Base-by-base conservation (phyloP, 768 basidiomycete genomes). In the Termitomyces sp. region DNA sequence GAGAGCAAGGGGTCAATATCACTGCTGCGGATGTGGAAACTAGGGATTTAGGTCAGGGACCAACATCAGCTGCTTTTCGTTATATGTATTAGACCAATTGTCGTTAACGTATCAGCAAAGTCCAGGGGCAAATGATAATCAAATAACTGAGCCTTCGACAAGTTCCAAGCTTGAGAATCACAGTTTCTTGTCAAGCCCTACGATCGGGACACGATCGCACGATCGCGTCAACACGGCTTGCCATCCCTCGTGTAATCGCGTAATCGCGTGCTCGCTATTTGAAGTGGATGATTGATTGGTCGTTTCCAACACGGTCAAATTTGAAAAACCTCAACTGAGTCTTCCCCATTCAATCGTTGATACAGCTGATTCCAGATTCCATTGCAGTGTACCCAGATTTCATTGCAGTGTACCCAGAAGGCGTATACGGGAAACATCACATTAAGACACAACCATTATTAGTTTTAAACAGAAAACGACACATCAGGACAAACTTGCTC, bases 1-100 rank as follows among this genome's bases (percentile, higher is more conserved):
- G 66, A 49, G 65, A 56, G 22, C 77, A 78, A 62, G 75, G 76
- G 8, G 68, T 75, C 4, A 64, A 72, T 45, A 64, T 78, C 45
- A 74, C 73, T 36, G 73, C 78, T 40, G 69, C 68, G 16, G 80
- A 81, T 58, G 71, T 81, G 16, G 69, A 77, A 26, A 81, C 80
- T 5, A 75, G 75, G 57, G 68, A 70, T 30, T 65, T 82, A 33
- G 69, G 69, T 12, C 70, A 74, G 56, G 80, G 81, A 9, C 75
- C 75, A 4, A 64, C 67, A 36, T 74, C 75, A 14, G 73, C 75
- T 1, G 65, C 71, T 8, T 80, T 79, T 68, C 73, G 79, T 46
- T 81, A 77, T 59, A 79, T 78, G 79, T 79, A 78, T 64, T 79
- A 58, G n/a, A 28, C 14, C n/a, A 8, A 8, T 20, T 32, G 36